Conservation (phyloP, 805 yeast species). For the Wickerhamomyces kurtzmanii region DNA sequence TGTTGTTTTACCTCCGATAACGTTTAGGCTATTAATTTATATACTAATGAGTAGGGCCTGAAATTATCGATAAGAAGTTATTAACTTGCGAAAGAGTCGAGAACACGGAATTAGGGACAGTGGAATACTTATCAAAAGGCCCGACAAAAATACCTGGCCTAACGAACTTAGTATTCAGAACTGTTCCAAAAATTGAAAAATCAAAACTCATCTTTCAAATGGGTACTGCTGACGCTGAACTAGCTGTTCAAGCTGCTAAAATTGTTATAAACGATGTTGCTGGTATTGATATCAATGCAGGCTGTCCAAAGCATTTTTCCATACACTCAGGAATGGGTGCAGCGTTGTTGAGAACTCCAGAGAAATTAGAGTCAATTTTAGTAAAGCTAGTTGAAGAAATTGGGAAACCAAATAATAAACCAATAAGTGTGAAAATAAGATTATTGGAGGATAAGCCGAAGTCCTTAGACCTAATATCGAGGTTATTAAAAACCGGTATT, state of each 20-base stretch:
- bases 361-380: slow-evolving; percentile 60
- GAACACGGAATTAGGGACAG: slow-evolving; percentile 46
- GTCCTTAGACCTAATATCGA: slow-evolving; percentile 48
- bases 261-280: slow-evolving; percentile 78
- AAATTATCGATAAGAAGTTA: slow-evolving; percentile 80
- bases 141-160: slow-evolving; percentile 34
- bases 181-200: slow-evolving; percentile 52
- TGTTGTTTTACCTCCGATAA: slow-evolving; percentile 2
- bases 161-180: slow-evolving; percentile 60
- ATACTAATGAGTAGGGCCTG: slow-evolving; percentile 44
- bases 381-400: slow-evolving; percentile 62
- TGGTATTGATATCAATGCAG: slow-evolving; percentile 91
- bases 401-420: slow-evolving; percentile 66
- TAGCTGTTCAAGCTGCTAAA: slow-evolving; percentile 84
- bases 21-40: neutral
- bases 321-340: slow-evolving; percentile 98
- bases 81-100: slow-evolving; percentile 55
- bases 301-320: slow-evolving; percentile 95
- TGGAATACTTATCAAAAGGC: slow-evolving; percentile 44
- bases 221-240: slow-evolving; percentile 75
- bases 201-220: slow-evolving; percentile 75
- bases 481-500: slow-evolving; percentile 70
- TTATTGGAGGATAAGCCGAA: slow-evolving; percentile 54
- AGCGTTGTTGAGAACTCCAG: slow-evolving; percentile 78
- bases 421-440: slow-evolving; percentile 88